These are phyloP conservation scores for Alternaria panax DNA, from an alignment of 2,329 filamentous ascomycete species.

Conservation along the genomic window DNA sequence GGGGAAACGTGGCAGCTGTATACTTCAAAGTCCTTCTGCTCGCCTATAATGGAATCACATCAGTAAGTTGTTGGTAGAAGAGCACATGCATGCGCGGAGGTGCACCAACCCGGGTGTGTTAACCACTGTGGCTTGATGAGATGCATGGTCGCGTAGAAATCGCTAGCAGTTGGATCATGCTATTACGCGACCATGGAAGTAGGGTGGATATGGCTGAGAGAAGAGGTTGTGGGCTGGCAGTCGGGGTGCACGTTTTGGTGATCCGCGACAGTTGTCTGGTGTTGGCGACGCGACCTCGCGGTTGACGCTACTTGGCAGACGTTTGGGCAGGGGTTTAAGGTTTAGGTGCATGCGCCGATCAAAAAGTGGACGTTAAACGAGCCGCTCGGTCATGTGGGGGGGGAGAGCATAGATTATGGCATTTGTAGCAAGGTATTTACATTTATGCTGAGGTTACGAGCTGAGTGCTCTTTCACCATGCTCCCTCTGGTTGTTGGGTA, in stretches of 20 bases:
- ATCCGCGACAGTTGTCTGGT: conserved; percentile 42
- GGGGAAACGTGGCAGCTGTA: conserved; percentile 98
- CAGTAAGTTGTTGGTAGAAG: conserved; percentile 12
- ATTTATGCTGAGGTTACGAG: neutral
- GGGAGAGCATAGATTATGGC: neutral
- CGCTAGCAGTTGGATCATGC: conserved; percentile 29
- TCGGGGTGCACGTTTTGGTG: conserved; percentile 25
- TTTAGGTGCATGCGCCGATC: conserved; percentile 45
- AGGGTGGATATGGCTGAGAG: neutral
- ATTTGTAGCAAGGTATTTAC: neutral
- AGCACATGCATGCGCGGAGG: conserved; percentile 19
- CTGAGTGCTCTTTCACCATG: neutral
- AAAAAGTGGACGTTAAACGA: conserved; percentile 18
- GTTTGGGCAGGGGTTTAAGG: conserved; percentile 40
- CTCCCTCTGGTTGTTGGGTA: neutral
- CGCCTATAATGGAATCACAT: conserved; percentile 63
- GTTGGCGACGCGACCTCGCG: conserved; percentile 42
- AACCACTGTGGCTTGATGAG: conserved; percentile 96
- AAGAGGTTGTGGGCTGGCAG: conserved; percentile 21
- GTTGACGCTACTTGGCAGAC: conserved; percentile 37
- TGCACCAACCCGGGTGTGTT: conserved; percentile 79
- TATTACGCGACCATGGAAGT: conserved; percentile 36
- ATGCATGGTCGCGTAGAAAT: conserved; percentile 52
- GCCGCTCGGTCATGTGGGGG: conserved; percentile 1
- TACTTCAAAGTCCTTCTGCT: conserved; percentile 98